A percentile compares a stretch with the other conserved stretches of the same genome.
These are phyloP conservation scores for Nannizzia gypsea DNA, from an alignment of 2,329 filamentous ascomycete species.

Conservation along the genomic window DNA sequence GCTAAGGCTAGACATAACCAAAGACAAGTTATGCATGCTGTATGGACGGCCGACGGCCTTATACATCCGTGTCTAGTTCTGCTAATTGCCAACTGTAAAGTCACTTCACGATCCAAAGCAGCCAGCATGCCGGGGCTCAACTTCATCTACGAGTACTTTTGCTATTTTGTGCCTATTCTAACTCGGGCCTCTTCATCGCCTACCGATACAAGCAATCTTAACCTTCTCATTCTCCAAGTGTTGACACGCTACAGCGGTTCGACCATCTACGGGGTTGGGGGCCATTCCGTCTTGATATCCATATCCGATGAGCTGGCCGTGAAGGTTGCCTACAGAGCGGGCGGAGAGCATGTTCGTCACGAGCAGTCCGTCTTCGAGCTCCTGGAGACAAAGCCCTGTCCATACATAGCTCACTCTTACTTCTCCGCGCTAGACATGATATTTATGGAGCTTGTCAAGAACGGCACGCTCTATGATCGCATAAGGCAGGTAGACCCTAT, in stretches of 20 bases:
- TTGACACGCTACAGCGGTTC: not conserved
- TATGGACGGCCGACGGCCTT: conserved; percentile 8
- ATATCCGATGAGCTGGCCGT: not conserved
- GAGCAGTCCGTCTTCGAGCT: not conserved
- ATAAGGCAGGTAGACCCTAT: not conserved
- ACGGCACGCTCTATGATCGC: not conserved
- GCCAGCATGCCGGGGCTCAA: not conserved
- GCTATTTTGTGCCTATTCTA: not conserved
- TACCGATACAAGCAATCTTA: not conserved
- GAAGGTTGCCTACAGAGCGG: not conserved
- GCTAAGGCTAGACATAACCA: conserved; percentile 6
- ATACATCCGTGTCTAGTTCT: conserved; percentile 6
- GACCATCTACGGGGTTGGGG: not conserved
- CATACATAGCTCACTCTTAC: not conserved
- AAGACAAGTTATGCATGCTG: conserved; percentile 8
- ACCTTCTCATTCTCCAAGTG: not conserved
- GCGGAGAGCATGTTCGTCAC: not conserved
- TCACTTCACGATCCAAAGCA: no score
- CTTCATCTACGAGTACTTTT: not conserved
- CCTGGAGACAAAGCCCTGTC: not conserved
- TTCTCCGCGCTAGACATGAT: not conserved
- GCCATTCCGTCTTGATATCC: not conserved
- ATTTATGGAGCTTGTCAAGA: not conserved
- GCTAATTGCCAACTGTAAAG: no score
- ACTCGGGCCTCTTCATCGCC: not conserved